These are phyloP conservation scores for Pyricularia sp. DNA, from an alignment of 2,329 filamentous ascomycete genomes.

Conservation along the genomic window DNA sequence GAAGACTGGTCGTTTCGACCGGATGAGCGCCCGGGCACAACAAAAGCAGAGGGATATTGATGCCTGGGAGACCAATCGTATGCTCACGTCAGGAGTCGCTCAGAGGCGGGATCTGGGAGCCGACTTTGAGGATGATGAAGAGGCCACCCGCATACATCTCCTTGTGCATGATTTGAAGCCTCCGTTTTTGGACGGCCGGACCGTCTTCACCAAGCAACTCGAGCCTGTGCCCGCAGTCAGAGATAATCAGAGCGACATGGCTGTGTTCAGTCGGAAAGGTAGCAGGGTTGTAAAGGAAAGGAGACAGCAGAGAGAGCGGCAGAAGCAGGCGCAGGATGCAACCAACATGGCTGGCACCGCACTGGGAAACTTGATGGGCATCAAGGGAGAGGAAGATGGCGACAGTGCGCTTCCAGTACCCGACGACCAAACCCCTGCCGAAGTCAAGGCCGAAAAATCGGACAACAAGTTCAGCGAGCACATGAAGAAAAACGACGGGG, in stretches of 20 bases:
- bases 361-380: slow-evolving; percentile 88
- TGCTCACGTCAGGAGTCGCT: slow-evolving; percentile 93
- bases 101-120: slow-evolving; percentile 74
- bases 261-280: slow-evolving; percentile 91
- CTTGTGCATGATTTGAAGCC: slow-evolving; percentile 89
- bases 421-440: slow-evolving; percentile 42
- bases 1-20: slow-evolving; percentile 59
- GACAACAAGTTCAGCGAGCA: slow-evolving; percentile 77
- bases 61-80: slow-evolving; percentile 97
- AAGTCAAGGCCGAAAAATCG: slow-evolving; percentile 34
- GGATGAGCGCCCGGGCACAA: slow-evolving; percentile 62
- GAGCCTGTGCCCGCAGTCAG: slow-evolving; percentile 89
- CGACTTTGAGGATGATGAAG: slow-evolving; percentile 85
- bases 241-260: slow-evolving; percentile 97
- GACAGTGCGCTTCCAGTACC: slow-evolving; percentile 78
- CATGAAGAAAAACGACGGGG: slow-evolving; percentile 70
- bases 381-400: slow-evolving; percentile 76
- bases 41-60: slow-evolving; percentile 93
- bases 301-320: slow-evolving; percentile 83
- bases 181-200: slow-evolving; percentile 89
- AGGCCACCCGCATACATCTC: slow-evolving; percentile 79
- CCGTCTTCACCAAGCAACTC: slow-evolving; percentile 93
- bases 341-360: slow-evolving; percentile 89
- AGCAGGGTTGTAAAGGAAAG: slow-evolving; percentile 88
- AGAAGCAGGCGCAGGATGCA: slow-evolving; percentile 89